Conservation (phyloP, 805 yeast species). For the Scheffersomyces amazonensis region DNA sequence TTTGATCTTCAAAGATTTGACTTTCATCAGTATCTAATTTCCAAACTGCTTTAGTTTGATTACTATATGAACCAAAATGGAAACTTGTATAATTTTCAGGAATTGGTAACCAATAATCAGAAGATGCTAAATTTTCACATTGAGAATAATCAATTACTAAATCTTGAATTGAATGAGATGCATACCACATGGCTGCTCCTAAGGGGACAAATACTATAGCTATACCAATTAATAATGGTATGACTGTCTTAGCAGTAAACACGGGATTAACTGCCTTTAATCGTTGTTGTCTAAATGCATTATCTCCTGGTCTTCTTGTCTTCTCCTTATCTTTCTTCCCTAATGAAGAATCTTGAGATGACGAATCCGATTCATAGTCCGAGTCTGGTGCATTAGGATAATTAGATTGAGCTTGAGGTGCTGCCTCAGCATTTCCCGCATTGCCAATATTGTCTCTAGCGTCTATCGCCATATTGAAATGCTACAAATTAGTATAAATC, state of each 20-base stretch:
- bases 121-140: conserved; percentile 34
- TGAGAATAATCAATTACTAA: conserved; percentile 39
- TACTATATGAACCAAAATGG: conserved; percentile 25
- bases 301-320: conserved; percentile 63
- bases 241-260: conserved; percentile 40
- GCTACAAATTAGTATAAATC: too few relatives aligned
- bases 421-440: background rate
- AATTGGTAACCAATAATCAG: conserved; percentile 28
- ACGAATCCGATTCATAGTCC: conserved; percentile 39
- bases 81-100: conserved; percentile 39
- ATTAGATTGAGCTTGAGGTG: background rate
- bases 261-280: conserved; percentile 49
- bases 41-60: conserved; percentile 30
- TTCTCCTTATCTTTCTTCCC: conserved; percentile 38
- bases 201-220: conserved; percentile 41
- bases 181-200: conserved; percentile 49
- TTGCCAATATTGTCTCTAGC: background rate
- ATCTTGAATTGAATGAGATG: conserved; percentile 36
- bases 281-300: conserved; percentile 55
- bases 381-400: conserved; percentile 5
- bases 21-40: conserved; percentile 34
- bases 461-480: background rate
- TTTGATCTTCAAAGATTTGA: conserved; percentile 47
- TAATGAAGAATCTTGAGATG: conserved; percentile 42
- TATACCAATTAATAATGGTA: conserved; percentile 35